These are phyloP conservation scores for Fusarium sp. DNA, from an alignment of 2,329 filamentous ascomycete genomes.

Conservation along the genomic window DNA sequence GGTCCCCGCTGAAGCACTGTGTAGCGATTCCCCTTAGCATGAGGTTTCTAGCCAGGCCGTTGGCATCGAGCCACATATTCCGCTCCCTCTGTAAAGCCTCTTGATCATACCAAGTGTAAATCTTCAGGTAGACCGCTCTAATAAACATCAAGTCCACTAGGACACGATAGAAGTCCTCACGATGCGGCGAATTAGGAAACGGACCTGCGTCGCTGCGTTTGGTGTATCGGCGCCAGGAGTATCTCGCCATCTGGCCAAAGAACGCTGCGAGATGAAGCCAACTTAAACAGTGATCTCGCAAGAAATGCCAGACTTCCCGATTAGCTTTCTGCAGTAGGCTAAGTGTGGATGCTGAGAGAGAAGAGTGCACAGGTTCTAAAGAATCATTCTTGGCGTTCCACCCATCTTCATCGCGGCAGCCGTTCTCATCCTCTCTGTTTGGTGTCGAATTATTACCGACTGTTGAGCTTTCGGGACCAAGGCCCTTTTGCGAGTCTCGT, in stretches of 20 bases:
- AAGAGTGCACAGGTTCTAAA: not conserved
- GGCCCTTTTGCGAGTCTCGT: not conserved
- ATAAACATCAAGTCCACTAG: slow-evolving; percentile 19
- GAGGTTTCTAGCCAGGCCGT: slow-evolving; percentile 48
- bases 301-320: not conserved
- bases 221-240: not conserved
- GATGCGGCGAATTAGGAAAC: not conserved
- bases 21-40: slow-evolving; percentile 37
- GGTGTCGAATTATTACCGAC: not conserved
- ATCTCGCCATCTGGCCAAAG: not conserved
- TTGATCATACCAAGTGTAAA: slow-evolving; percentile 22
- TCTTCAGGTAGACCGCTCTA: not conserved
- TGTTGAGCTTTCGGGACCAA: not conserved
- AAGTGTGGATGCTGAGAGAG: not conserved
- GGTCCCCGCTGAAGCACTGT: slow-evolving; percentile 10
- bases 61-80: slow-evolving; percentile 48
- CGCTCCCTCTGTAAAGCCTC: slow-evolving; percentile 40
- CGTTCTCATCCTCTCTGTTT: not conserved
- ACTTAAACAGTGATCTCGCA: not conserved
- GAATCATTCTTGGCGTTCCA: not conserved
- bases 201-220: not conserved
- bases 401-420: not conserved
- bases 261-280: not conserved
- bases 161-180: not conserved
- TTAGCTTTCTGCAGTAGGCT: not conserved